A percentile compares a stretch with the other conserved stretches of the same genome.
Conservation (phyloP, 768 basidiomycete genomes). For the Suillus fuscotomentosus region DNA sequence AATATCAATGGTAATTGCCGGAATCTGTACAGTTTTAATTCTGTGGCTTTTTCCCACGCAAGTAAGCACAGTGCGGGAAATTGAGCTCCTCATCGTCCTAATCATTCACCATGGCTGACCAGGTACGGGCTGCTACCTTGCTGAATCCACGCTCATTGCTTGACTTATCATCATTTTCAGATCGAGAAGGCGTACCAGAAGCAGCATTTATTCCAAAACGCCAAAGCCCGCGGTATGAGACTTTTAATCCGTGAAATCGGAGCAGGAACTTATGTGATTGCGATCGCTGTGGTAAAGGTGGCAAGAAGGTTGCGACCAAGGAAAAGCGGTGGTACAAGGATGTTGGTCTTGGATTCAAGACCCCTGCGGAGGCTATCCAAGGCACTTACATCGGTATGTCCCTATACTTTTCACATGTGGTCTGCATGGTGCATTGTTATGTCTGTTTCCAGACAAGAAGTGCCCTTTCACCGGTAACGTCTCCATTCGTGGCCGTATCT, state of each 20-base stretch:
- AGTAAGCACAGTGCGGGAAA: conserved; percentile 5
- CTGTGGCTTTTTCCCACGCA: conserved; percentile 36
- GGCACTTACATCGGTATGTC: conserved; percentile 93
- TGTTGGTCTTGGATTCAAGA: conserved; percentile 96
- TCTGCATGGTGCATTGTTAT: neutral
- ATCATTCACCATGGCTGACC: conserved; percentile 54
- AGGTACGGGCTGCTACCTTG: conserved; percentile 37
- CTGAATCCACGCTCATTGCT: neutral
- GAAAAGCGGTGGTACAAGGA: conserved; percentile 99
- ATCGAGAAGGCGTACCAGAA: conserved; percentile 98
- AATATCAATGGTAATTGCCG: conserved; percentile 32
- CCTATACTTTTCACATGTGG: neutral
- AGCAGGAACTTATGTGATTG: conserved; percentile 11
- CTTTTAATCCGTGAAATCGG: conserved; percentile 10
- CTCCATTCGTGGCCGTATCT: conserved; percentile 98
- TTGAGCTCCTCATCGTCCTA: conserved; percentile 9
- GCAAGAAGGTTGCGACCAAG: conserved; percentile 91
- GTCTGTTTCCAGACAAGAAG: conserved; percentile 80
- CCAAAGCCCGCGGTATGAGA: conserved; percentile 86
- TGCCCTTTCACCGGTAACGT: conserved; percentile 97
- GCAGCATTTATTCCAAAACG: conserved; percentile 97
- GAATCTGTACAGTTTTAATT: conserved; percentile 38
- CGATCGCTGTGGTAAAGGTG: conserved; percentile 38
- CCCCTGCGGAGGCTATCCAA: conserved; percentile 90
- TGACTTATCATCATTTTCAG: conserved; percentile 36